Conservation (phyloP, 371 early-diverging fungal species). For the Circinella minor region DNA sequence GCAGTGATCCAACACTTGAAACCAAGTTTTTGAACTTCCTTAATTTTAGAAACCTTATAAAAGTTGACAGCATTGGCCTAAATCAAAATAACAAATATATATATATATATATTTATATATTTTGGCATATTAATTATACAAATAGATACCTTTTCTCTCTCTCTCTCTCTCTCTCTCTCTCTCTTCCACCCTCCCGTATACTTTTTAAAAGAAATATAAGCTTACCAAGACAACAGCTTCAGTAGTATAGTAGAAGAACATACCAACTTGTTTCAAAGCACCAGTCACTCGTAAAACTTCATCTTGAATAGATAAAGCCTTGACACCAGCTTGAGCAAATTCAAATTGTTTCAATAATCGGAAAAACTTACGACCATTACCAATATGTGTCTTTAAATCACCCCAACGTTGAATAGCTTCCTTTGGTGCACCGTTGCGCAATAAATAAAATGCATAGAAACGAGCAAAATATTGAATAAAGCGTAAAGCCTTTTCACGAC, state of each 20-base stretch:
- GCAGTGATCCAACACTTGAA: slow-evolving; percentile 71
- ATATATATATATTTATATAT: neutral
- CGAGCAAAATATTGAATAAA: slow-evolving; percentile 79
- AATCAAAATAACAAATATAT: neutral
- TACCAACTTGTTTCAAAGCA: slow-evolving; percentile 57
- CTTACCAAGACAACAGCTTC: slow-evolving; percentile 66
- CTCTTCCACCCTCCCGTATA: too few species aligned
- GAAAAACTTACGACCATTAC: slow-evolving; percentile 67
- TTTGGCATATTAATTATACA: neutral
- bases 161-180: too few species aligned
- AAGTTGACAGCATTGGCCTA: slow-evolving; percentile 45
- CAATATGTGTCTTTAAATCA: slow-evolving; percentile 60
- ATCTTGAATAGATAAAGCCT: slow-evolving; percentile 54
- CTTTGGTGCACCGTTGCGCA: slow-evolving; percentile 57
- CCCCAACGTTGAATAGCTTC: slow-evolving; percentile 58
- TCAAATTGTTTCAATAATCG: slow-evolving; percentile 64
- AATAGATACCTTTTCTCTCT: neutral
- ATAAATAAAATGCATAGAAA: slow-evolving; percentile 62
- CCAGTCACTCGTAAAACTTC: slow-evolving; percentile 55
- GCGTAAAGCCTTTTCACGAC: slow-evolving; percentile 84
- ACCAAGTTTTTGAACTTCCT: slow-evolving; percentile 56
- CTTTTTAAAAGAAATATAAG: neutral
- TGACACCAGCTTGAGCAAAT: slow-evolving; percentile 60
- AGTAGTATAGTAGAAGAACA: slow-evolving; percentile 60
- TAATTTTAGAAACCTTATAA: slow-evolving; percentile 51